Percentiles rank a stretch among this genome's conserved stretches.
Evolutionary conservation across 768 basidiomycete genomes (phyloP).

Genomic region (Trametes punicea): DNA sequence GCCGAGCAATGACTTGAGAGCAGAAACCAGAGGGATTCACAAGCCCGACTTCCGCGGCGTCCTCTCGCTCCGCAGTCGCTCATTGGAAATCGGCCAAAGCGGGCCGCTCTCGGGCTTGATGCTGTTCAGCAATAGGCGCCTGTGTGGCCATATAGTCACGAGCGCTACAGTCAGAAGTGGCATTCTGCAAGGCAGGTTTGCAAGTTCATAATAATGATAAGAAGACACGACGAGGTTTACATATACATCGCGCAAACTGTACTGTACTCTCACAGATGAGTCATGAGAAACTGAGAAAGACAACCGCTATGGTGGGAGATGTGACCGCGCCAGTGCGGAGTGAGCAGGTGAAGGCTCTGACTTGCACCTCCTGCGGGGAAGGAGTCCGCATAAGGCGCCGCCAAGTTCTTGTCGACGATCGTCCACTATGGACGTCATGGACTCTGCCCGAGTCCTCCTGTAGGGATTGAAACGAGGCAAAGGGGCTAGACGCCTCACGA

Average conservation of each 20-base stretch:
- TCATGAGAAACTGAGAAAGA: neutral
- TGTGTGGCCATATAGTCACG: too few species aligned
- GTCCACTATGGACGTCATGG: conserved; percentile 28
- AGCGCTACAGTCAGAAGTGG: too few species aligned
- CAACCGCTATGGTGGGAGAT: neutral
- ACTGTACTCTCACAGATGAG: neutral
- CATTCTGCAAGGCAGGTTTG: too few species aligned
- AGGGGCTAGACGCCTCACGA: conserved; percentile 20
- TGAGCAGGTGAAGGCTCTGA: neutral
- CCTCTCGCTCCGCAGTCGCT: neutral
- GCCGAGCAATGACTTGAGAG: neutral
- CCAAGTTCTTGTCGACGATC: neutral
- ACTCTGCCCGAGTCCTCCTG: conserved; percentile 28
- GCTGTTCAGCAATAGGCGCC: too few species aligned
- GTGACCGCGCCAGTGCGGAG: neutral
- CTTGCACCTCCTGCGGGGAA: neutral
- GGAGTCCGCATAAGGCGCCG: neutral
- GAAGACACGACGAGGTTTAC: too few species aligned
- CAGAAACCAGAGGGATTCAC: neutral
- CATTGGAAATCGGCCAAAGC: neutral
- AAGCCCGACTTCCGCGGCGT: neutral
- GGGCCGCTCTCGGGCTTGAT: too few species aligned
- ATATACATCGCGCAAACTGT: neutral
- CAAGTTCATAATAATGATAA: neutral
- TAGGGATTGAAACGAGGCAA: conserved; percentile 30